Base-by-base conservation (phyloP, 2,329 filamentous ascomycete species). In the Diaporthe vaccinii region DNA sequence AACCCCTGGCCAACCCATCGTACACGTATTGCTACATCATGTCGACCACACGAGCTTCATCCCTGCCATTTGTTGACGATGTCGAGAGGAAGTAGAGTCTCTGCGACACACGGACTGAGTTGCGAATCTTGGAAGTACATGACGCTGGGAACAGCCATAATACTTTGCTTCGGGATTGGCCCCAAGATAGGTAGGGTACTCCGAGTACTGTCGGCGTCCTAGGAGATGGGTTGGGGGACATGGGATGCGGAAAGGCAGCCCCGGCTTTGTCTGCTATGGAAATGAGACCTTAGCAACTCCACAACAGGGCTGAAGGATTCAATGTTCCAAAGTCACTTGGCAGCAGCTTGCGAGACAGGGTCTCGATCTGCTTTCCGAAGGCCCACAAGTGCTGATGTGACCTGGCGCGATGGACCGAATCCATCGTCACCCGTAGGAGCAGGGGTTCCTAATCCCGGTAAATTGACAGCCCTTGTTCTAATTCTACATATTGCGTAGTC, bases 251-350 rank as follows among this genome's bases (percentile, higher is more conserved):
- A 31, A 15, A 49, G 25, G 49, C 39, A 49, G 12, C 49, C 70
- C 58, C 44, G 34, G 44, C 51, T 28, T 22, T 28, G 8, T 36
- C 46, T 62, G 36, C 12, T 39, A 39, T 39, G 58, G 28, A 9
- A 34, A 61, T n/a, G n/a, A 44, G 34, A 65, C 41, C 31, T 53
- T n/a, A 10, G 15, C 15, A 41, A 34, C 70, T 65, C 70, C 70
- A 39, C 46, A 65, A 55, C 70, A 73, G 70, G 58, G 70, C 70
- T 73, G 70, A 72, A 55, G n/a, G 57, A 46, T n/a, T 39, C 17
- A 2, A 34, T 20, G 25, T 49, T 36, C 12, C 39, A 31, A 22
- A 28, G 34, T 39, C 25, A 41, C 53, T 44, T 34, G 58, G 70
- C 57, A 62, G 49, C 49, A 46, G 57, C 46, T 59, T 46, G 62